Evolutionary conservation across 2,329 filamentous ascomycete genomes (phyloP), one percentile per base, ranked within the genome.

Genomic region (Calonectria crousiana): DNA sequence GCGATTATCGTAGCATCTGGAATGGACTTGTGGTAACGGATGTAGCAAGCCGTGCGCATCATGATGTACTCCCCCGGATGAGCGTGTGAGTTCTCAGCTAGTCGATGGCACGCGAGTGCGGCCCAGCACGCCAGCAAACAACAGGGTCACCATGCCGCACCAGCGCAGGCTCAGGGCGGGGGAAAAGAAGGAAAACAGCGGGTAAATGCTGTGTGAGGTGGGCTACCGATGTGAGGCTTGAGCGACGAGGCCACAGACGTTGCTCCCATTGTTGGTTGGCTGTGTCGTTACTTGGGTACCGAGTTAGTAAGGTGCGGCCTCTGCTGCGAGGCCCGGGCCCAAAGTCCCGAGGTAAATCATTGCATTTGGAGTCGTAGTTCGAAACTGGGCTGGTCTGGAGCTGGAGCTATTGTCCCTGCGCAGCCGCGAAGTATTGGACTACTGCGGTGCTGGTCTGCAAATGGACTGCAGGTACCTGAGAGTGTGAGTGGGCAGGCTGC

Each of bases 21-120:
- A 73, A 65, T 69, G 65, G 52, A 18, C 28, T 44, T 28, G 36
- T 58, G 20, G 47, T 26, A 30, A 23, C 53, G 41, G 52, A 51
- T 51, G 53, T 52, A 47, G 67, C 67, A 30, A 44, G 53, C 38
- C 52, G 38, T 49, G 30, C 53, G n/a, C 28, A 51, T 47, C 38
- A 41, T 60, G 49, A 47, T 56, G 41, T 51, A 38, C 28, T 51
- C 41, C 53, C 41, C 30, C 67, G 32, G 67, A 62, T 62, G 67
- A 38, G 20, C 11, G 26, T 23, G 66, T 56, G 64, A 51, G 64
- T 11, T 18, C 20, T 65, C 53, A 18, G 30, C 67, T 62, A 60
- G 30, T 47, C 52, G 56, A 69, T 69, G 49, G 49, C 56, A 73
- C 65, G 71, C 67, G 71, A 73, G 53, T 56, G 41, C 64, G 53